Percentiles rank a stretch among this genome's conserved stretches.
These are phyloP conservation scores for Debaryomyces fabryi DNA, from an alignment of 1,139 yeast genomes.

Conservation along the genomic window DNA sequence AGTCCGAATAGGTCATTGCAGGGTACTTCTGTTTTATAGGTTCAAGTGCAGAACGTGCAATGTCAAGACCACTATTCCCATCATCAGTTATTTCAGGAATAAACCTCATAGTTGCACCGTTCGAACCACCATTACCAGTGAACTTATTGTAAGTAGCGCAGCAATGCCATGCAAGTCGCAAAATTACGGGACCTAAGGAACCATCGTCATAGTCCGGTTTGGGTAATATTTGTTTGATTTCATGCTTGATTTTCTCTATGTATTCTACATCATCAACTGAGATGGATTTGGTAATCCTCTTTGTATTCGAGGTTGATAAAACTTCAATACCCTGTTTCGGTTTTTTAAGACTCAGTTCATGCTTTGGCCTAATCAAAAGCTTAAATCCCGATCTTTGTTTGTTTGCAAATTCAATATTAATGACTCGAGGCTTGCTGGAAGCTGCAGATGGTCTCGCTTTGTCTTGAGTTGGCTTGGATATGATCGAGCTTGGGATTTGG, in stretches of 20 bases:
- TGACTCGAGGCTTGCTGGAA: slow-evolving; percentile 7
- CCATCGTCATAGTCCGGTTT: slow-evolving; percentile 56
- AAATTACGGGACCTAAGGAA: slow-evolving; percentile 63
- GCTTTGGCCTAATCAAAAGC: slow-evolving; percentile 12
- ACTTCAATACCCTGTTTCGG: slow-evolving; percentile 9
- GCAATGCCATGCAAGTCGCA: slow-evolving; percentile 73
- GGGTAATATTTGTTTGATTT: slow-evolving; percentile 19
- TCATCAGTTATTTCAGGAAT: slow-evolving; percentile 49
- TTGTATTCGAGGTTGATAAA: slow-evolving; percentile 8
- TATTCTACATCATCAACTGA: slow-evolving; percentile 14
- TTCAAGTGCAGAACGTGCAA: slow-evolving; percentile 58
- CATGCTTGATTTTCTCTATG: slow-evolving; percentile 16
- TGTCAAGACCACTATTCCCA: slow-evolving; percentile 63
- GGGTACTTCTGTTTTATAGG: slow-evolving; percentile 59
- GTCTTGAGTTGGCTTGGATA: not conserved
- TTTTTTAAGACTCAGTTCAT: slow-evolving; percentile 10
- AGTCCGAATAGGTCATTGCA: slow-evolving; percentile 60
- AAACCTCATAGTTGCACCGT: slow-evolving; percentile 69
- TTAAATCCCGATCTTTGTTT: slow-evolving; percentile 11
- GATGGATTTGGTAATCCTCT: slow-evolving; percentile 13
- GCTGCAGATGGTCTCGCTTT: not conserved
- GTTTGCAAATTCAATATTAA: slow-evolving; percentile 15
- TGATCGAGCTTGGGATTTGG: not conserved
- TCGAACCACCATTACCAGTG: slow-evolving; percentile 65
- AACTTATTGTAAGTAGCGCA: slow-evolving; percentile 63